Conservation (phyloP, 495 filamentous ascomycete genomes). For the Aspergillus homomorphus region DNA sequence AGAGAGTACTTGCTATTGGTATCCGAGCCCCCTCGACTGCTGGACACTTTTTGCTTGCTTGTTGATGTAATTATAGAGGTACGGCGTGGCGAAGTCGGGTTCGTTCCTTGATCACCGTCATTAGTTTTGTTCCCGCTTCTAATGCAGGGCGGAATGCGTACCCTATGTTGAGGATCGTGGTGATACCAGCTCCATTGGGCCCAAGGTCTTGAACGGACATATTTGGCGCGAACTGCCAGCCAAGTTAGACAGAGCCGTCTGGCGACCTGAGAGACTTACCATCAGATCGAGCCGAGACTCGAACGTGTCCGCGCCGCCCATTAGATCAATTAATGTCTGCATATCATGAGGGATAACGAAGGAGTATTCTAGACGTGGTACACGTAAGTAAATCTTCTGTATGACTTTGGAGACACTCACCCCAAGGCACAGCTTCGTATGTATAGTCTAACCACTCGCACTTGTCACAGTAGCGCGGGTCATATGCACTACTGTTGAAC, state of each 20-base stretch:
- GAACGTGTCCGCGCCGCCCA: conserved; percentile 56
- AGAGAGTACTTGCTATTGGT: conserved; percentile 49
- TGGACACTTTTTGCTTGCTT: conserved; percentile 57
- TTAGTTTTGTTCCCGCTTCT: background rate
- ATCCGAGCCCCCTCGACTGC: conserved; percentile 50
- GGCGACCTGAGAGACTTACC: conserved; percentile 17
- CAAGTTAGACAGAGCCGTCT: conserved; percentile 1
- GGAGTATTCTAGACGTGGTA: conserved; percentile 51
- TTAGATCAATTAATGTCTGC: conserved; percentile 53
- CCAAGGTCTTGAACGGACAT: conserved; percentile 33
- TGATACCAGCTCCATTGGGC: conserved; percentile 36
- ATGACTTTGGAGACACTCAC: conserved; percentile 17
- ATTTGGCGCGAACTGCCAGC: conserved; percentile 32
- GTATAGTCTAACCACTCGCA: conserved; percentile 58
- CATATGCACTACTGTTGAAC: conserved; percentile 50
- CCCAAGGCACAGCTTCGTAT: conserved; percentile 40
- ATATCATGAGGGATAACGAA: conserved; percentile 65
- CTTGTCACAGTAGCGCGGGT: conserved; percentile 59
- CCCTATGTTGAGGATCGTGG: conserved; percentile 51
- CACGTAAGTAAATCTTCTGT: background rate
- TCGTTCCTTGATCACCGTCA: conserved; percentile 47
- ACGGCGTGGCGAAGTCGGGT: conserved; percentile 61
- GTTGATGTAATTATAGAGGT: conserved; percentile 67
- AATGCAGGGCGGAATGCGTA: conserved; percentile 4
- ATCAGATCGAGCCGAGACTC: conserved; percentile 53